Percentiles rank a stretch among this genome's conserved stretches.
These are phyloP conservation scores for Fusarium gaditjirri DNA, from an alignment of 2,329 filamentous ascomycete species.

Conservation along the genomic window DNA sequence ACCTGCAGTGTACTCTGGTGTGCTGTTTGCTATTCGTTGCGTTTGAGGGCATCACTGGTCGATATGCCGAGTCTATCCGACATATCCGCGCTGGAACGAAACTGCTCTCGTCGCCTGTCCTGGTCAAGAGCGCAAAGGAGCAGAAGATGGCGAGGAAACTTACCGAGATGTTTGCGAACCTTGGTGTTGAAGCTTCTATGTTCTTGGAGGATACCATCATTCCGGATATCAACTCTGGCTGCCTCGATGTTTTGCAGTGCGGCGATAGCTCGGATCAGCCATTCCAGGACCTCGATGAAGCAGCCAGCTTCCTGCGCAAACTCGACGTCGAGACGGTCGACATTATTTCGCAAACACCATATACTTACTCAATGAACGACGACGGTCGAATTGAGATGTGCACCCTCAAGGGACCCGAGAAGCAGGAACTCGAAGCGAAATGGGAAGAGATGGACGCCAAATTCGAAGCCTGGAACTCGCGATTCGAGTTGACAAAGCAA, in stretches of 20 bases:
- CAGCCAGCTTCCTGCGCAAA: slow-evolving; percentile 14
- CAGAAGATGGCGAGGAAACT: slow-evolving; percentile 24
- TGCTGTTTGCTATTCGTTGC: slow-evolving; percentile 41
- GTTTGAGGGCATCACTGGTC: slow-evolving; percentile 36
- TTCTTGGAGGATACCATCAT: slow-evolving; percentile 34
- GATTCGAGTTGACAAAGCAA: slow-evolving; percentile 26
- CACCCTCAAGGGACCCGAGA: neutral
- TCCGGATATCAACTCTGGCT: slow-evolving; percentile 1
- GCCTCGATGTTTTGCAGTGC: neutral
- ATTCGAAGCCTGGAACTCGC: slow-evolving; percentile 4
- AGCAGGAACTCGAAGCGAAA: neutral
- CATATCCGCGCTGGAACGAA: slow-evolving; percentile 34
- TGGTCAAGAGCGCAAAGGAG: neutral
- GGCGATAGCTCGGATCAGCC: neutral
- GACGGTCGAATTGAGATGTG: neutral
- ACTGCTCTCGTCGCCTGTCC: slow-evolving; percentile 11
- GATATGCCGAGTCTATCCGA: slow-evolving; percentile 34
- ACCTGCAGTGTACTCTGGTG: slow-evolving; percentile 32
- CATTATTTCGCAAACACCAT: neutral
- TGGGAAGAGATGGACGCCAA: slow-evolving; percentile 3
- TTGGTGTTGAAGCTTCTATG: slow-evolving; percentile 33
- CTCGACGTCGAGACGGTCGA: slow-evolving; percentile 22
- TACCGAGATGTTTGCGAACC: slow-evolving; percentile 32
- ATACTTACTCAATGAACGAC: neutral
- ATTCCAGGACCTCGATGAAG: slow-evolving; percentile 34